Base-by-base conservation (phyloP, 2,329 filamentous ascomycete genomes). In the Paraconiothyrium sp. region DNA sequence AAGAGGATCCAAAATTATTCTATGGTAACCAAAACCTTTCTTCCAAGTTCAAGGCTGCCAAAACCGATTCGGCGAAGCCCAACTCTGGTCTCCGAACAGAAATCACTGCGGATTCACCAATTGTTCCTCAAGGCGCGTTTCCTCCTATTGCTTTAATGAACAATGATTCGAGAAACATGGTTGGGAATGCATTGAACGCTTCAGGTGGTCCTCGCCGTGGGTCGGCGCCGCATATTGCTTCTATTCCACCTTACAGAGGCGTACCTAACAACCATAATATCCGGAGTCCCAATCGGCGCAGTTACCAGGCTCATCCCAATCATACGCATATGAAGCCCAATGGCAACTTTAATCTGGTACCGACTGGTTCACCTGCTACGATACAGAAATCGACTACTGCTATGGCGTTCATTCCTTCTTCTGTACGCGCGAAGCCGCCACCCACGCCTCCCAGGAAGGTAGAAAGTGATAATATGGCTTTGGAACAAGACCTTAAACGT, bases 1-100 rank as follows among this genome's bases (percentile, higher is more conserved):
- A 73, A 32, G 71, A 76, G 11, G 46, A 64, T 11, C 59, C 72
- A 14, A 72, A 76, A 54, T 72, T 77, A 46, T 73, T 77, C 49
- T 77, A 76, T 49, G 83, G 82, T 63, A 82, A 83, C 49, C 78
- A 78, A 44, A 84, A 84, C 62, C 80, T 84, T 37, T 83, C 82
- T 3, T 81, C 81, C 4, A 64, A 84, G 27, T 84, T 84, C 76
- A 80, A 83, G 65, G 81, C 81, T 35, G 80, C 80, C 14, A 79
- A 81, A 58, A 68, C 71, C n/a, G 80, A 83, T 44, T 76, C 79
- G 13, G 68, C 77, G 5, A 74, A 77, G 49, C 80, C 79, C 37
- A 78, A 80, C 34, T 83, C 82, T 35, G 73, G 75, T 54, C 74
- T 83, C 10, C 80, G 81, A 16, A 81, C 81, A 35, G 80, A 83